These are phyloP conservation scores for Panellus pusillus DNA, from an alignment of 768 basidiomycete species.

Conservation along the genomic window DNA sequence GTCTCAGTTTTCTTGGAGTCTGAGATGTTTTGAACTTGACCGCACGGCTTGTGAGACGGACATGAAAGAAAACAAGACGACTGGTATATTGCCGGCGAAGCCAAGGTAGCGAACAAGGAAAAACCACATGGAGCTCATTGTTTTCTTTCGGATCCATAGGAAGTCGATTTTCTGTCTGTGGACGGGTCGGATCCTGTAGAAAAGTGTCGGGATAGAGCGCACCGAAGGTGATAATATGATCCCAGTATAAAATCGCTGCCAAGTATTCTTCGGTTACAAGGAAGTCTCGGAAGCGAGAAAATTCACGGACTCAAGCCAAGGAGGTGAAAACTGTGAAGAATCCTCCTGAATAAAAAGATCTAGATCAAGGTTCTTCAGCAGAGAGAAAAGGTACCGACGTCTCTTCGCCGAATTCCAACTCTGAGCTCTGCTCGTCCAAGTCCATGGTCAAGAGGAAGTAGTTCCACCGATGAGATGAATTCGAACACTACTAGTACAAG, in stretches of 20 bases:
- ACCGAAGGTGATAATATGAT: conserved; percentile 9
- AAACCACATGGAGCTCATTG: conserved; percentile 3
- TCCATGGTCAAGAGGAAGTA: too few species aligned
- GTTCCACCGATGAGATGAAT: too few species aligned
- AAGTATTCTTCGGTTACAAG: neutral
- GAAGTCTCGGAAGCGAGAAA: neutral
- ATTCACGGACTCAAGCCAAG: neutral
- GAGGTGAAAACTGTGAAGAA: conserved; percentile 1
- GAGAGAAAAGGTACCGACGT: too few species aligned
- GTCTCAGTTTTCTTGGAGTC: too few species aligned
- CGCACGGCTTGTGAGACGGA: too few species aligned
- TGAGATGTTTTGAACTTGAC: too few species aligned
- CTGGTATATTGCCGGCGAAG: conserved; percentile 7
- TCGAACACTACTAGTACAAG: too few species aligned
- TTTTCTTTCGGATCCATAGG: conserved; percentile 5
- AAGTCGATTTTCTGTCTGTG: conserved; percentile 4
- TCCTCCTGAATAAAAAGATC: neutral
- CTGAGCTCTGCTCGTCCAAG: too few species aligned
- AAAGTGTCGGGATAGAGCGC: neutral
- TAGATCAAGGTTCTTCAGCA: too few species aligned
- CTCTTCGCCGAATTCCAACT: too few species aligned
- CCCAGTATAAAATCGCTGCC: conserved; percentile 4
- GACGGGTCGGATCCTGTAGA: neutral
- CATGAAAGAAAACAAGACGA: conserved; percentile 1
- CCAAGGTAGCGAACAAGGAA: conserved; percentile 6